phyloP scores from a whole-genome alignment of 2,329 filamentous ascomycete species.

The Colletotrichum siamense region DNA sequence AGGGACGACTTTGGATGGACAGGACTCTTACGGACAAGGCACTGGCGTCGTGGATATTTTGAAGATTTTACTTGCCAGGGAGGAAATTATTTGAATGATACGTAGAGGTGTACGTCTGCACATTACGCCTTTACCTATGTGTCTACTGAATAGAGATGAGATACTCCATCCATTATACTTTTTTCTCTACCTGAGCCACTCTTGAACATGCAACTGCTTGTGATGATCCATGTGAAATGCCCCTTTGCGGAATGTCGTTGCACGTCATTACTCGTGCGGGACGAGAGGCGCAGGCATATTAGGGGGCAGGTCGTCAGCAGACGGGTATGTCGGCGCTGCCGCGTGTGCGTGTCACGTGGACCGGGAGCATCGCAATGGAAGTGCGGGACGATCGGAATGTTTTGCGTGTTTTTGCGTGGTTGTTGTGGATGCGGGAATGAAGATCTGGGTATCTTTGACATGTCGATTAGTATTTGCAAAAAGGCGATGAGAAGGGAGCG shows the following conservation, averaged over 20 bases:
- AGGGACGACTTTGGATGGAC: conserved; percentile 20
- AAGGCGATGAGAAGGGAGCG: too few relatives aligned
- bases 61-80: not conserved
- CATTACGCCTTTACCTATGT: conserved; percentile 3
- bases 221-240: not conserved
- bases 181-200: not conserved
- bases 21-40: conserved; percentile 18
- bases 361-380: not conserved
- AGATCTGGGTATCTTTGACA: not conserved
- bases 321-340: not conserved
- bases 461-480: not conserved
- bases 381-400: not conserved
- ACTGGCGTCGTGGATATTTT: conserved; percentile 20
- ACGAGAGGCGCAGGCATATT: not conserved
- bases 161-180: not conserved
- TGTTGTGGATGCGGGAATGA: not conserved
- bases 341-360: not conserved
- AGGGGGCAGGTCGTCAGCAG: not conserved
- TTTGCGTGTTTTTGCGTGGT: not conserved
- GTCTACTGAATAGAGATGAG: conserved; percentile 13
- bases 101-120: conserved; percentile 6
- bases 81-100: conserved; percentile 17
- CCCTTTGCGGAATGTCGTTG: not conserved
- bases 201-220: not conserved
- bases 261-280: not conserved